Base-by-base conservation (phyloP, 441 rosid species). In the Dalechampia spathulata region DNA sequence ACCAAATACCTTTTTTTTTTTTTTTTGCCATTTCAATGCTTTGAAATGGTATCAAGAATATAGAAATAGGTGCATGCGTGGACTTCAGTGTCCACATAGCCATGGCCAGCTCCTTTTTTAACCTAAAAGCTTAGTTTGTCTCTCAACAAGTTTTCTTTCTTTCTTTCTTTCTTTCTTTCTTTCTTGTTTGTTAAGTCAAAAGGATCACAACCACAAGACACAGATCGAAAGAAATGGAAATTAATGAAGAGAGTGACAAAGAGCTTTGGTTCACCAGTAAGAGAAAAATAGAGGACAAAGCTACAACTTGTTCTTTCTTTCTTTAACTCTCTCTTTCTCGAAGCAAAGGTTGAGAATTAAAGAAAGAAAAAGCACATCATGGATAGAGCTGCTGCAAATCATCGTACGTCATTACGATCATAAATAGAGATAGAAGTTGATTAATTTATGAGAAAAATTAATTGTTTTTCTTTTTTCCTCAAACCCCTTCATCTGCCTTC, bases 401-500 rank as follows among this genome's bases (percentile, higher is more conserved):
- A 43, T 20, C 8, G 34, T 8, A 30, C 45, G 16, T 26, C 58
- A 59, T 55, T 48, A 27, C 42, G 42, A 41, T 51, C 42, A 67
- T 45, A 57, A 58, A 48, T 53, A 21, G 7, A 42, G 36, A 58
- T 60, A 61, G 57, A 30, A 49, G 52, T 57, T 61, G 57, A 43
- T 43, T 43, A 32, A 44, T 30, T 48, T 51, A 46, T 46, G 20
- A 20, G 56, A 39, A 27, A 21, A 30, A 2, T 47, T 6, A 5
- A 47, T 47, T 3, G 8, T 30, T 30, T 30, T 52, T 54, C 52
- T 3, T 19, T 55, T 13, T 16, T 28, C 9, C 38, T 43, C 36
- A 42, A 53, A 50, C 66, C 62, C 62, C 54, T 65, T 76, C 75
- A 70, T 78, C 84, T 79, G 64, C 95, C 85, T 81, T 84, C 96